Evolutionary conservation across 1,139 yeast genomes (phyloP), one percentile per base, ranked within the genome.

Genomic region (Scheffersomyces insectosa): DNA sequence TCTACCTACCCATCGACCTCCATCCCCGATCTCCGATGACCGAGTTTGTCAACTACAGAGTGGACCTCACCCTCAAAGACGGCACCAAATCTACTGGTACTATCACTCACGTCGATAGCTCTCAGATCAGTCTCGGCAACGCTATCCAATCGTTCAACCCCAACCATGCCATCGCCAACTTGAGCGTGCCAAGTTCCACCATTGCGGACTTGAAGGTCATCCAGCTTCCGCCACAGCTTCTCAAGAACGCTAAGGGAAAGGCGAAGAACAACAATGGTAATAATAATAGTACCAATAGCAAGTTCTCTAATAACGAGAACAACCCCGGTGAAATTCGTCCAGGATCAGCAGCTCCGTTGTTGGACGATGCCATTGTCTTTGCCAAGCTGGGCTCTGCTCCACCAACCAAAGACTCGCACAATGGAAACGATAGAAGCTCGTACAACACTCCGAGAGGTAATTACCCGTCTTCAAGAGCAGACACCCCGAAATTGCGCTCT

Each of bases 41-140:
- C 14, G 83, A 80, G 50, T 80, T 82, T 51, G 60, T 76, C 41
- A 82, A 83, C 42, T 82, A 77, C 56, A 74, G 74, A 40, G 83
- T 83, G 13, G 75, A 73, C 49, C 55, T 83, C 33, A 60, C 60
- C 32, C 69, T 81, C 45, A 78, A 77, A 38, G 72, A 70, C 46
- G 80, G 79, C 2, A 54, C 70, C 11, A 63, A 57, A 31, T 57
- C 80, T 11, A 59, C 67, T 11, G 88, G 88, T 0, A 50, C 62
- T 8, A 78, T 83, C 35, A 52, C 68, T 10, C 64, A 63, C 28
- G 82, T 81, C 15, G 74, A 66, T 31, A 66, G 66, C 25, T 63
- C 65, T 37, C 64, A 58, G 35, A 66, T 82, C 33, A 55, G 64
- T 1, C 60, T 81, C 32, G 65, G 65, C 8, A 63, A 71, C 44